Percentiles rank a stretch among this genome's conserved stretches.
Conservation (phyloP, 176 grass and related monocot genomes). For the Cenchrus fungigraminus region DNA sequence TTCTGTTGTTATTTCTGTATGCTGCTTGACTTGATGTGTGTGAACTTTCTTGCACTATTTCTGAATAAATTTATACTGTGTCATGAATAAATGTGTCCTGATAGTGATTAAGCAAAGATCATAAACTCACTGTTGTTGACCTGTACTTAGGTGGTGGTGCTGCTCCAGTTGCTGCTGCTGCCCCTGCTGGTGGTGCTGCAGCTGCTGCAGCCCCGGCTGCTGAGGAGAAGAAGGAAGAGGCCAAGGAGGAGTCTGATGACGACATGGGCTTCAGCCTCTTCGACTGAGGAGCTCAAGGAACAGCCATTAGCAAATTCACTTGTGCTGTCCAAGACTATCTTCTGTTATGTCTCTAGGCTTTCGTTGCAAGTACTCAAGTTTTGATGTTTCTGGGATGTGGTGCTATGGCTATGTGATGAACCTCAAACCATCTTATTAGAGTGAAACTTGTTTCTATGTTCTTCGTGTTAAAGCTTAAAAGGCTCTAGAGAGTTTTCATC, state of each 20-base stretch:
- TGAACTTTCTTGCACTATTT: too few relatives aligned
- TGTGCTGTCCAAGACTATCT: slow-evolving; percentile 37
- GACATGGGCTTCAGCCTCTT: slow-evolving; percentile 94
- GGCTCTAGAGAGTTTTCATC: too few relatives aligned
- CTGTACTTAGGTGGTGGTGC: slow-evolving; percentile 65
- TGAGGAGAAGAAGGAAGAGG: slow-evolving; percentile 85
- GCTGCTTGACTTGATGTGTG: too few relatives aligned
- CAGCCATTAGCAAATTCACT: background rate
- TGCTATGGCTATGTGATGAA: slow-evolving; percentile 29
- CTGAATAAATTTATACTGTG: too few relatives aligned
- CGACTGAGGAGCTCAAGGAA: slow-evolving; percentile 38
- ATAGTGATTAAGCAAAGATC: too few relatives aligned
- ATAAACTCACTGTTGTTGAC: background rate
- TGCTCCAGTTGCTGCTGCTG: slow-evolving; percentile 52
- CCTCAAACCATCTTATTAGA: background rate
- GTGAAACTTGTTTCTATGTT: slow-evolving; percentile 34
- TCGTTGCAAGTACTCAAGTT: slow-evolving; percentile 36
- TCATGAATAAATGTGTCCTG: too few relatives aligned
- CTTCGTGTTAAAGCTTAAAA: background rate
- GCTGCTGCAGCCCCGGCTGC: slow-evolving; percentile 50
- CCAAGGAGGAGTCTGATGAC: slow-evolving; percentile 77
- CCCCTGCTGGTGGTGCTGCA: slow-evolving; percentile 46
- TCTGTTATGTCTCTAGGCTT: slow-evolving; percentile 33
- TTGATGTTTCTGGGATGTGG: slow-evolving; percentile 42
- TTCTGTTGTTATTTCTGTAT: too few relatives aligned